phyloP scores from a whole-genome alignment of 1,139 yeast species.

The Hyphopichia pseudoburtonii region DNA sequence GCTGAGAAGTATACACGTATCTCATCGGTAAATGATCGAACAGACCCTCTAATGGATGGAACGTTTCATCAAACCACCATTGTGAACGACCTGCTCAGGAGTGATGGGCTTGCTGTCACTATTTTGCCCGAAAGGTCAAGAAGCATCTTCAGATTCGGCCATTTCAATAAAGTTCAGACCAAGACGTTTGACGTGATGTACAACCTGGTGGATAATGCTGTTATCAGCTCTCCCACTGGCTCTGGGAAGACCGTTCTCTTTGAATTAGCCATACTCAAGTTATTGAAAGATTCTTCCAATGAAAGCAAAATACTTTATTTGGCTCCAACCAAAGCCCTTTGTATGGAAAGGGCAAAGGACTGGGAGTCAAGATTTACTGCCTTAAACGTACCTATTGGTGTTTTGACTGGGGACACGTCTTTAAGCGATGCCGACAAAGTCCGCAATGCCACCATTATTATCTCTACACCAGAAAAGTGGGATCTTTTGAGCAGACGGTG shows the following conservation, averaged over 20 bases:
- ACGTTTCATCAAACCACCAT: no score
- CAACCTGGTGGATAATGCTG: conserved; percentile 36
- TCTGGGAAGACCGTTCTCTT: conserved; percentile 58
- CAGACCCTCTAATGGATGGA: no score
- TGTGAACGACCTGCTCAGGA: no score
- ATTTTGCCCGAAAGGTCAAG: conserved; percentile 25
- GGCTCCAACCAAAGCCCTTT: conserved; percentile 57
- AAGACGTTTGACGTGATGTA: conserved; percentile 37
- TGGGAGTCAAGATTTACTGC: conserved; percentile 41
- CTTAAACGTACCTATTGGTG: conserved; percentile 39
- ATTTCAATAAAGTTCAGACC: conserved; percentile 53
- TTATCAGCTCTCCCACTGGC: conserved; percentile 56
- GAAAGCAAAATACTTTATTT: conserved; percentile 41
- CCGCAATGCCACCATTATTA: conserved; percentile 43
- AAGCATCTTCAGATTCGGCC: conserved; percentile 30
- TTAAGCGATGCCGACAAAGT: conserved; percentile 39
- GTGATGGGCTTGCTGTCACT: conserved; percentile 10
- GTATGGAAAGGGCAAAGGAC: conserved; percentile 41
- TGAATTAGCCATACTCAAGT: conserved; percentile 49
- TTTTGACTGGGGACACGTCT: conserved; percentile 51
- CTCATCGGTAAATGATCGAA: no score
- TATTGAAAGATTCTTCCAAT: conserved; percentile 15
- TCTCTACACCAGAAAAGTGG: conserved; percentile 62
- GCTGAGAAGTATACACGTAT: no score
- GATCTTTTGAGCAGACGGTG: conserved; percentile 52